Base-by-base conservation (phyloP, 176 grass and related monocot genomes). In the Phoenix roebelenii region DNA sequence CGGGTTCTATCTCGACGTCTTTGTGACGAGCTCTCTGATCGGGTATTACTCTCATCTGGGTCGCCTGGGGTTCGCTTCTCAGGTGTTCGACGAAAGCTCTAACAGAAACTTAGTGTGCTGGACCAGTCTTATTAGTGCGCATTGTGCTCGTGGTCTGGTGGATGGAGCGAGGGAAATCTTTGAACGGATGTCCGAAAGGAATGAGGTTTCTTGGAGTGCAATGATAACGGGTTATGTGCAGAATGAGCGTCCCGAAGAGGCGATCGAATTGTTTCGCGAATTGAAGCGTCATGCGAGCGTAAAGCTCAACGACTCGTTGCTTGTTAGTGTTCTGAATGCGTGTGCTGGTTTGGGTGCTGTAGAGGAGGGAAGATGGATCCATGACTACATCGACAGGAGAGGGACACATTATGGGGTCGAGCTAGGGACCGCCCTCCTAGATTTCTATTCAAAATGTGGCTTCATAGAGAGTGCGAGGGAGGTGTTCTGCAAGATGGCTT, bases 361-460 rank as follows among this genome's bases (percentile, higher is more conserved):
- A 9, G 65, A 67, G 65, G 65, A 67, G 3, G 65, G 65, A 2
- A 54, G 25, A 67, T 67, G 51, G 65, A 67, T 67, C 23, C 65
- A 54, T 22, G 53, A 16, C 2, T 20, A 35, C 16, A 54, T 54
- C 14, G 51, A 29, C 2, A 5, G 9, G n/a, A 67, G 54, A n/a
- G 65, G 23, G 15, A 30, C 26, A 1, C 9, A 6, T 5, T 55
- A 67, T 22, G 65, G 52, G 10, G 26, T 67, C 10, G 25, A 55
- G 50, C 65, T 67, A 7, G 65, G 65, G 50, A 67, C 65, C 22
- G 65, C 65, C 5, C 51, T 67, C 15, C 25, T 67, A 16, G 65
- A 39, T 22, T 67, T 67, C 65, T 67, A 67, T 7, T 15, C 51
- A 18, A 67, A 67, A 67, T 67, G 65, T 67, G 65, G 65, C 26